Conservation (phyloP, 75 land plant species). For the Cunninghamia lanceolata region DNA sequence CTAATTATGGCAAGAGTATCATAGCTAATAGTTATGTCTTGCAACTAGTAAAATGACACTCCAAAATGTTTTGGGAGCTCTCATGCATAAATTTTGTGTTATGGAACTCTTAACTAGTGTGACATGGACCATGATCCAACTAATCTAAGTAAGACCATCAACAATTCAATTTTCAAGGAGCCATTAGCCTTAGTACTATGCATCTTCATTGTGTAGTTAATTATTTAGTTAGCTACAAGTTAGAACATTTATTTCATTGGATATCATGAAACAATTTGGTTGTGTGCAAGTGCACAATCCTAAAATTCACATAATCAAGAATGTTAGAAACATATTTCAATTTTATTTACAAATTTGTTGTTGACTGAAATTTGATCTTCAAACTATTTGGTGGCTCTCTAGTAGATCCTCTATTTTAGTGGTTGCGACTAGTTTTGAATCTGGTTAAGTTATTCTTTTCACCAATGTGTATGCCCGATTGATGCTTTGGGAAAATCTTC, state of each 20-base stretch:
- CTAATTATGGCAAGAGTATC: too few relatives aligned
- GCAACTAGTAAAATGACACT: too few relatives aligned
- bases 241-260: background rate
- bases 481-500: too few relatives aligned
- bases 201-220: background rate
- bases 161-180: background rate
- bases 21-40: too few relatives aligned
- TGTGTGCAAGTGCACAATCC: background rate
- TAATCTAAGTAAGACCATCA: background rate
- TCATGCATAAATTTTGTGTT: background rate
- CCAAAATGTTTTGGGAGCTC: background rate
- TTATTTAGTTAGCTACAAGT: background rate
- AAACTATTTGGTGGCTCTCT: too few relatives aligned
- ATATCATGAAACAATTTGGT: background rate
- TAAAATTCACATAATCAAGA: background rate
- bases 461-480: too few relatives aligned
- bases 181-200: background rate
- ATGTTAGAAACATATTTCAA: background rate
- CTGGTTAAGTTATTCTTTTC: too few relatives aligned
- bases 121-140: background rate
- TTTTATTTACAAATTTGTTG: background rate
- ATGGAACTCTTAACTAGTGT: background rate
- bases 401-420: too few relatives aligned
- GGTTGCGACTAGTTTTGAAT: too few relatives aligned
- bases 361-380: background rate